These are phyloP conservation scores for Xylaria sp. DNA, from an alignment of 2,329 filamentous ascomycete species.

Conservation along the genomic window DNA sequence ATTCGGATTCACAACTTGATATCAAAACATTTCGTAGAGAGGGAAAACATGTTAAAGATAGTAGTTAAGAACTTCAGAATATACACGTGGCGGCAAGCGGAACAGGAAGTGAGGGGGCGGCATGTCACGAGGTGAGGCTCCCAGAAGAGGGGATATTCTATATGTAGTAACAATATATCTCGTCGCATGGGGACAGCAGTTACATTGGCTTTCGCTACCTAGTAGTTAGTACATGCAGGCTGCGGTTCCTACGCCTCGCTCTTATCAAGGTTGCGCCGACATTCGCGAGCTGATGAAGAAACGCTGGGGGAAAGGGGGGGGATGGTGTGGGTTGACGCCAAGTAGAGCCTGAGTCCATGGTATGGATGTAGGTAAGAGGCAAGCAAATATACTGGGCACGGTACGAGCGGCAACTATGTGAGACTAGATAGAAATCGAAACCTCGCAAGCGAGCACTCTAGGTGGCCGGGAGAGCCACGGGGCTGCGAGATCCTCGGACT, in stretches of 20 bases:
- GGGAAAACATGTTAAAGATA: neutral
- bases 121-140: conserved; percentile 30
- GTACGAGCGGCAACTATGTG: neutral
- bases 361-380: conserved; percentile 1
- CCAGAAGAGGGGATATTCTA: conserved; percentile 25
- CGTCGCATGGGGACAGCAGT: conserved; percentile 25
- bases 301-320: neutral
- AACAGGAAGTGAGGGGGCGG: neutral
- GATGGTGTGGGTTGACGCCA: neutral
- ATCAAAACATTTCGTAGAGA: neutral
- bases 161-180: conserved; percentile 31
- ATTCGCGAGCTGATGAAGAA: conserved; percentile 12
- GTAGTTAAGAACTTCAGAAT: conserved; percentile 4
- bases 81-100: conserved; percentile 13
- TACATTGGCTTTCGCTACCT: conserved; percentile 21
- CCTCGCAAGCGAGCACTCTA: conserved; percentile 7
- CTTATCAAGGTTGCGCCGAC: conserved; percentile 15
- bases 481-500: conserved; percentile 15
- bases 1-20: neutral
- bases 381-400: neutral
- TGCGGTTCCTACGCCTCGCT: conserved; percentile 27
- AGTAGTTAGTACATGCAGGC: conserved; percentile 14
- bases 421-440: neutral
- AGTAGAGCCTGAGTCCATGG: neutral
- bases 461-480: conserved; percentile 7